Conservation (phyloP, 306 rosid genomes). For the Castanopsis chinensis region DNA sequence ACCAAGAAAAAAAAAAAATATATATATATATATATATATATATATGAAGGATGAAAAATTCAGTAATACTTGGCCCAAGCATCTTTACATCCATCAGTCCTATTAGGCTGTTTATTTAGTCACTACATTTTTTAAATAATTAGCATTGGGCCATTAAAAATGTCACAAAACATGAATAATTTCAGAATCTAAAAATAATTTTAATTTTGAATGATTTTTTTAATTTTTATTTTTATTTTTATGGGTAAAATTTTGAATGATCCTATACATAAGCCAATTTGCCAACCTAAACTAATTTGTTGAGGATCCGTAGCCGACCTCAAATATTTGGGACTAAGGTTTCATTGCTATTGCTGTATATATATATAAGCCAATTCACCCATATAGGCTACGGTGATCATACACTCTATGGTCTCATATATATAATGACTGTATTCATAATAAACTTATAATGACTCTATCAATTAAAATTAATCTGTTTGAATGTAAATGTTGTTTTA, state of each 20-base stretch:
- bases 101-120: neutral
- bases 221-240: too few species aligned
- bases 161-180: too few species aligned
- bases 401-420: neutral
- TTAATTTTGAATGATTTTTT: neutral
- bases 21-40: too few species aligned
- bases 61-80: neutral
- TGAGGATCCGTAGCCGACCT: too few species aligned
- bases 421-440: neutral
- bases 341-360: neutral
- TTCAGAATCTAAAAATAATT: neutral
- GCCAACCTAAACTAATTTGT: too few species aligned
- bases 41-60: neutral
- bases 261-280: too few species aligned
- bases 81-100: neutral
- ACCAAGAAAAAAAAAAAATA: conserved; percentile 27
- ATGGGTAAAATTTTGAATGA: too few species aligned
- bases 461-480: neutral
- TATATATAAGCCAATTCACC: neutral
- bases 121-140: neutral
- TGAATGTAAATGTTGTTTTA: neutral
- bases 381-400: neutral
- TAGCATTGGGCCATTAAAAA: neutral
- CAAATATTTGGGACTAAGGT: too few species aligned
- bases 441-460: too few species aligned